Base-by-base conservation (phyloP, 2,329 filamentous ascomycete genomes). In the Fusarium sp. region DNA sequence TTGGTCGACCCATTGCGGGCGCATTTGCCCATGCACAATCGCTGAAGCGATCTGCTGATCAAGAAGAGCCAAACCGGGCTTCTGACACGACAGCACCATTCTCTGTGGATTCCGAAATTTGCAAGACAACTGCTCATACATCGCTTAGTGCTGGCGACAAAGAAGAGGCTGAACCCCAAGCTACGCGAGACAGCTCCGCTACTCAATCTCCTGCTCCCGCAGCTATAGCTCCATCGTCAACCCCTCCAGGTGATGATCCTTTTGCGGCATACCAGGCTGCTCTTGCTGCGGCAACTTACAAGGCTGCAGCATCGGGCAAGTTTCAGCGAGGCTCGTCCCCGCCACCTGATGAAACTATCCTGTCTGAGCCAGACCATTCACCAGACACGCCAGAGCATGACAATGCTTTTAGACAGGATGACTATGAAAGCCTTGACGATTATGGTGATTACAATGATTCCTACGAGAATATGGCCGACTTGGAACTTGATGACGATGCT, bases 231-330 rank as follows among this genome's bases (percentile, higher is more conserved):
- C 67, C 65, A 12, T 56, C 23, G 4, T 58, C 20, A 8, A 57
- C 65, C 13, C 41, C 57, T n/a, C 40, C 57, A 8, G 65, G 55
- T 10, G 51, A 60, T 15, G 71, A 74, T 33, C 62, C 74, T 30
- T 80, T 82, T 58, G 88, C 89, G 41, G 91, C 88, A 1, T 95
- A 97, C 74, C 94, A 97, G 75, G 91, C 91, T 53, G 93, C 94
- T 2, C 84, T 98, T 6, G 93, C 93, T 3, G 90, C 92, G 46
- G 95, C 94, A 8, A 91, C 93, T 11, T 90, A 91, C 65, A 86
- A 91, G 75, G 93, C 94, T 8, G 91, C 89, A 23, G 88, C 88
- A 1, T 90, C 90, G 37, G 93, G 93, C 4, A 90, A 92, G 58
- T 95, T 97, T 71, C 83, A 87, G 16, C 86, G 92, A 15, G 85